Percentiles rank a stretch among this genome's conserved stretches.
These are phyloP conservation scores for Neckera pumila DNA, from an alignment of 225 moss, liverwort and hornwort genomes.

Conservation along the genomic window DNA sequence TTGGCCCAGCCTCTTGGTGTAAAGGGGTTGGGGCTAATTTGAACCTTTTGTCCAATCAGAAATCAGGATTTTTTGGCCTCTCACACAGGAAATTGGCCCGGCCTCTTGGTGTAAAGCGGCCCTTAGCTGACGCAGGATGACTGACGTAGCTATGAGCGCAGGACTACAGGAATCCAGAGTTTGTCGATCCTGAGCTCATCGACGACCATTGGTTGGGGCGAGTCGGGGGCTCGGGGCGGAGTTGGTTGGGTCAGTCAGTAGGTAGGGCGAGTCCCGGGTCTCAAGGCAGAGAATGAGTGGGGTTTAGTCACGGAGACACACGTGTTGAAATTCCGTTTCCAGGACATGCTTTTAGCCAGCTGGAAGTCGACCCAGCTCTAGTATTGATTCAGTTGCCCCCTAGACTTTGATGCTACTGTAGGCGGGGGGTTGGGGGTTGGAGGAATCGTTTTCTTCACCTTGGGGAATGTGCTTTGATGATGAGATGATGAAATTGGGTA, in stretches of 20 bases:
- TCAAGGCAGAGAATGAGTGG: not conserved
- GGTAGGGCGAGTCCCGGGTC: not conserved
- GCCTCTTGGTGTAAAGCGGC: no score
- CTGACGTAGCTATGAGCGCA: not conserved
- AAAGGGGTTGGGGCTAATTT: no score
- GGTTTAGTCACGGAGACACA: not conserved
- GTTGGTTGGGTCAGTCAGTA: not conserved
- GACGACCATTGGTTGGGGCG: not conserved
- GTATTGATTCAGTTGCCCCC: not conserved
- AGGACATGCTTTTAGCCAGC: not conserved
- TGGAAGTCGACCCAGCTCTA: not conserved
- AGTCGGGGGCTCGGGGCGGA: not conserved
- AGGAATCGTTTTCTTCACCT: not conserved
- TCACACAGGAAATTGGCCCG: no score
- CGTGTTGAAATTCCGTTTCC: not conserved
- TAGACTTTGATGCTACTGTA: not conserved
- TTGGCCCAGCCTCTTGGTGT: no score
- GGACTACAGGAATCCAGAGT: not conserved
- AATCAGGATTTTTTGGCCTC: no score
- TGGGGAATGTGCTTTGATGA: not conserved
- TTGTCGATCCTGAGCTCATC: not conserved
- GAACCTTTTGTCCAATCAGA: no score
- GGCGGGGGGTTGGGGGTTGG: not conserved
- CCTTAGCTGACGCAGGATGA: not conserved
- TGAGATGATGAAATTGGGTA: not conserved